Base-by-base conservation (phyloP, 208 protist genomes). In the Naegleria fowleri region DNA sequence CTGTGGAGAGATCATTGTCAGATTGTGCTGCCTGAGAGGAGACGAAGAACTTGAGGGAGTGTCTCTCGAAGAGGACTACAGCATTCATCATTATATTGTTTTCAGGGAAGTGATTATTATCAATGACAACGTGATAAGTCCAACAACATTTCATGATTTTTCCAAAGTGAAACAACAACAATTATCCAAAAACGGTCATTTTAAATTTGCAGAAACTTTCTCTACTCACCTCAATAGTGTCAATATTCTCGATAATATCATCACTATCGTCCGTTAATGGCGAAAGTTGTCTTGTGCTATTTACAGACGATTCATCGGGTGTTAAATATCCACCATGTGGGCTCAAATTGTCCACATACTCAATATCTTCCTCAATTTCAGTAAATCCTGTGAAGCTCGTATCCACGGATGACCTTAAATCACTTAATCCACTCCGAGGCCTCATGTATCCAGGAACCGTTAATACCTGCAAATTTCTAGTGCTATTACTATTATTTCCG, bases 341-440 rank as follows among this genome's bases (percentile, higher is more conserved):
- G n/a, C n/a, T 79, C 19, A 36, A 36, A 36, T 36, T 36, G 9
- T 79, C 67, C 67, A 36, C 0, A 36, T 36, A 11, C 25, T 79
- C 67, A 36, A 79, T 79, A 79, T 79, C 67, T 79, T 79, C 67
- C 67, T 79, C 67, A 79, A 79, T 79, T 36, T 79, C 67, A 79
- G 16, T 36, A 6, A 2, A 0, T 79, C 29, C 29, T 2, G 67
- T 79, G 2, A 7, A 36, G 36, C 16, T 79, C 29, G 67, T 36
- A 79, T 79, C 67, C 25, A 79, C 29, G 5, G 67, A 79, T 9
- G 7, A 79, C 67, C 67, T 79, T 9, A 79, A 13, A 79, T 79
- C 67, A 67, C 55, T 67, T 29, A 67, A 19, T 29, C 19, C 11
- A 19, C 55, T 29, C 22, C 22, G 11, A 15, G 55, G 22, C 13